Evolutionary conservation across 148 eudicot genomes (phyloP).

Genomic region (Fagopyrum tataricum): DNA sequence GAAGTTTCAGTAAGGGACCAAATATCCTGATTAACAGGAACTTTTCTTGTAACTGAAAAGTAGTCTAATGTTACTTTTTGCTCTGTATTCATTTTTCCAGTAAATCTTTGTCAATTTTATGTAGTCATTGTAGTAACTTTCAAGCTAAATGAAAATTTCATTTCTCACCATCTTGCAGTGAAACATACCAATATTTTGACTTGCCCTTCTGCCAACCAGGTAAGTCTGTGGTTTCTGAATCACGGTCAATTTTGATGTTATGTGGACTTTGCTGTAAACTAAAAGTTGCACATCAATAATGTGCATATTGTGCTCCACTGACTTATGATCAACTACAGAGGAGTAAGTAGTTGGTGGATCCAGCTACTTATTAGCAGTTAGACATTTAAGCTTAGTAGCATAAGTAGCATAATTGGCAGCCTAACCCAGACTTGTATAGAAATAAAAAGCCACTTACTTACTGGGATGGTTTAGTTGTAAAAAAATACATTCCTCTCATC

Average conservation of each 20-base stretch:
- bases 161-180: conserved; percentile 12
- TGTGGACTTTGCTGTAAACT: neutral
- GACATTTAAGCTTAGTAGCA: neutral
- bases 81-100: neutral
- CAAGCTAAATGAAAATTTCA: neutral
- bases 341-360: neutral
- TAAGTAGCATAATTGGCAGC: neutral
- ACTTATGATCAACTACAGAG: neutral
- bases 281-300: neutral
- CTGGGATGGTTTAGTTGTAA: neutral
- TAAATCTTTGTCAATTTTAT: neutral
- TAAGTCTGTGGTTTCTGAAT: conserved; percentile 21
- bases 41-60: neutral
- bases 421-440: neutral
- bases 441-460: neutral
- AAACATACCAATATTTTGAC: conserved; percentile 12
- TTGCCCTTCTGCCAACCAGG: conserved; percentile 66
- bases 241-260: neutral
- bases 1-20: neutral
- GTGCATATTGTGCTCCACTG: neutral
- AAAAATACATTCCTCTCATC: neutral
- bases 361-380: neutral
- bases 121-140: neutral
- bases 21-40: neutral
- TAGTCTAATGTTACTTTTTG: neutral